phyloP scores from a whole-genome alignment of 768 basidiomycete genomes.

The Pleurotus sapidus region DNA sequence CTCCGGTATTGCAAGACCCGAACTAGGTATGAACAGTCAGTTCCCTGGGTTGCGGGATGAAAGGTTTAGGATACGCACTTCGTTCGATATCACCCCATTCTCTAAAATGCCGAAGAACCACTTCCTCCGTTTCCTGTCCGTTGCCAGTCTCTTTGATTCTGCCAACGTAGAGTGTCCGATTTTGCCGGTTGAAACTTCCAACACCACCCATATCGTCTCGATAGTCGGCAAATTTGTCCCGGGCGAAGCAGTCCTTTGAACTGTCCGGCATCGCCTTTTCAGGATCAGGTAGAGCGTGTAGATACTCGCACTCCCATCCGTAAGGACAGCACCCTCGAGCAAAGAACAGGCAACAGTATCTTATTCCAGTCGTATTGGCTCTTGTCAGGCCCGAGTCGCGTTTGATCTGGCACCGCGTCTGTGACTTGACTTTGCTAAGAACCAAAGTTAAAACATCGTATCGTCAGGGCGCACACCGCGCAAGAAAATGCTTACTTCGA shows the following conservation, averaged over 20 bases:
- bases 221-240: slow-evolving; percentile 97
- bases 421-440: slow-evolving; percentile 86
- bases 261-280: slow-evolving; percentile 75
- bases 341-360: slow-evolving; percentile 94
- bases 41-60: slow-evolving; percentile 21
- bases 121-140: slow-evolving; percentile 88
- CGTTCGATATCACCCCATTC: slow-evolving; percentile 95
- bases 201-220: slow-evolving; percentile 99
- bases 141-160: slow-evolving; percentile 89
- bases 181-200: slow-evolving; percentile 92
- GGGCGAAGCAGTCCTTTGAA: slow-evolving; percentile 94
- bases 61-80: slow-evolving; percentile 50
- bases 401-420: slow-evolving; percentile 87
- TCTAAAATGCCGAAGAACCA: slow-evolving; percentile 87
- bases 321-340: slow-evolving; percentile 96
- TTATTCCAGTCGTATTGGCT: slow-evolving; percentile 90
- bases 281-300: slow-evolving; percentile 82
- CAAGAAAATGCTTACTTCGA: slow-evolving; percentile 66
- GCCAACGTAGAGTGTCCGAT: slow-evolving; percentile 92
- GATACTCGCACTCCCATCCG: slow-evolving; percentile 97
- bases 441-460: neutral
- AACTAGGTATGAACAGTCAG: slow-evolving; percentile 40
- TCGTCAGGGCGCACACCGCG: neutral
- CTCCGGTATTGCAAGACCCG: slow-evolving; percentile 91
- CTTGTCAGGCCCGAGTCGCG: slow-evolving; percentile 91